A percentile compares a stretch with the other conserved stretches of the same genome.
These are phyloP conservation scores for Mucor velutinosus DNA, from an alignment of 371 early-diverging fungal genomes.

Conservation along the genomic window DNA sequence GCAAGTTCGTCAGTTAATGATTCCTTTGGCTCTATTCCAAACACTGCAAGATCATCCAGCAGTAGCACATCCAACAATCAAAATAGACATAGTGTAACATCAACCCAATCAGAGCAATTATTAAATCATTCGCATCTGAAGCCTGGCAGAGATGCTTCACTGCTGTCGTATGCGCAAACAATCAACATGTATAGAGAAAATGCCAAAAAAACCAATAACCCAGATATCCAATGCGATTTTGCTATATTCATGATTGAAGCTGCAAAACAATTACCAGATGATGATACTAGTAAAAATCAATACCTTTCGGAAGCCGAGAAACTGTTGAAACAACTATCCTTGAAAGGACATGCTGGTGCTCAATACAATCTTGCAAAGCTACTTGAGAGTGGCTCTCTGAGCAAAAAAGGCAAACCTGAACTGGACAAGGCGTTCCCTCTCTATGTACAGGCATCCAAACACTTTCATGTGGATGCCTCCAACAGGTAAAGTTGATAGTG, in stretches of 20 bases:
- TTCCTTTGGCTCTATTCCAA: slow-evolving; percentile 2
- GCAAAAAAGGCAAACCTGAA: slow-evolving; percentile 47
- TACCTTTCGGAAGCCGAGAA: slow-evolving; percentile 61
- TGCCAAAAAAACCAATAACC: slow-evolving; percentile 75
- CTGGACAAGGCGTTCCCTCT: slow-evolving; percentile 67
- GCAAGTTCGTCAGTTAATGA: slow-evolving; percentile 15
- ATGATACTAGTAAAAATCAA: background rate
- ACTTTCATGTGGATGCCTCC: slow-evolving; percentile 64
- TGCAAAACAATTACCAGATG: slow-evolving; percentile 45
- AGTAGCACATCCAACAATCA: slow-evolving; percentile 33
- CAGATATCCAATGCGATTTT: slow-evolving; percentile 77
- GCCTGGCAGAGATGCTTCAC: slow-evolving; percentile 60
- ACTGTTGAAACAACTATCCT: slow-evolving; percentile 52
- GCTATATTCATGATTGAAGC: slow-evolving; percentile 70
- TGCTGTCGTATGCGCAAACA: slow-evolving; percentile 66
- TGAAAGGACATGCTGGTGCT: slow-evolving; percentile 55
- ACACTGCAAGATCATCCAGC: slow-evolving; percentile 34
- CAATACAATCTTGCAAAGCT: slow-evolving; percentile 65
- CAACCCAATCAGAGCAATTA: slow-evolving; percentile 18
- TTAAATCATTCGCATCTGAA: slow-evolving; percentile 63
- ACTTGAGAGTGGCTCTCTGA: slow-evolving; percentile 55
- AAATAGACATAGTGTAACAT: slow-evolving; percentile 6
- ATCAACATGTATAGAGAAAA: slow-evolving; percentile 78
- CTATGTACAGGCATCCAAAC: slow-evolving; percentile 65
- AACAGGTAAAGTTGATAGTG: slow-evolving; percentile 35